These are phyloP conservation scores for Tylopilus sp. DNA, from an alignment of 1,284 basidiomycete genomes.

Conservation along the genomic window DNA sequence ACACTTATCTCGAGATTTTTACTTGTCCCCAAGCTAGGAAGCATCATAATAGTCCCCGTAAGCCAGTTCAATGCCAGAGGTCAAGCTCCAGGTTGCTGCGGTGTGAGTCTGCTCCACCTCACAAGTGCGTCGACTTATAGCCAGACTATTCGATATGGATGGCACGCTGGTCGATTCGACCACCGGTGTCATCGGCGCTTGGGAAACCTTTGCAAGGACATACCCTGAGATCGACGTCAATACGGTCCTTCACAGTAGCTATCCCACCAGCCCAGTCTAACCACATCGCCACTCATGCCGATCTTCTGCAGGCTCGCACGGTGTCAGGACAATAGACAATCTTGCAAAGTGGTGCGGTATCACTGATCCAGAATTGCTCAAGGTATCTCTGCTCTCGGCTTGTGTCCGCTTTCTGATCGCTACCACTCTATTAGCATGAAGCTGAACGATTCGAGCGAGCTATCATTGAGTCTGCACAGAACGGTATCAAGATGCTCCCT, in stretches of 20 bases:
- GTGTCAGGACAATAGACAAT: slow-evolving; percentile 78
- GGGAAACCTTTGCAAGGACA: slow-evolving; percentile 59
- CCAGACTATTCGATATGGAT: slow-evolving; percentile 75
- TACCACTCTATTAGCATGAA: slow-evolving; percentile 44
- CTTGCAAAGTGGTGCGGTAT: slow-evolving; percentile 68
- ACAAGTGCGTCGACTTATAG: slow-evolving; percentile 6
- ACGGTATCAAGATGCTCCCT: slow-evolving; percentile 61
- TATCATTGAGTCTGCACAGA: slow-evolving; percentile 54
- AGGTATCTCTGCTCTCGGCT: slow-evolving; percentile 41
- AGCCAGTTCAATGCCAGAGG: slow-evolving; percentile 40
- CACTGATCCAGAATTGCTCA: slow-evolving; percentile 61
- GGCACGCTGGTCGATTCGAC: slow-evolving; percentile 75
- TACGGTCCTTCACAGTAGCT: slow-evolving; percentile 58
- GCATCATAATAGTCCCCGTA: background rate
- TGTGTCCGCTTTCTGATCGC: background rate
- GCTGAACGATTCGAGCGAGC: slow-evolving; percentile 65
- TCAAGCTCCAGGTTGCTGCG: slow-evolving; percentile 50
- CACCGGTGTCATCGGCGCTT: slow-evolving; percentile 69
- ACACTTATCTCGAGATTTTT: too few relatives aligned
- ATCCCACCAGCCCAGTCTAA: slow-evolving; percentile 2
- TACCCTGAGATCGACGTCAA: slow-evolving; percentile 63
- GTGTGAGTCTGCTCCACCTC: slow-evolving; percentile 40
- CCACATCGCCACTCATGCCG: background rate
- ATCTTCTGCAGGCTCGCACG: slow-evolving; percentile 62
- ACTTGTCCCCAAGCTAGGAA: slow-evolving; percentile 1